Evolutionary conservation across 345 rosid species (phyloP), one percentile per base, ranked within the genome.

Genomic region (Balakata baccata): DNA sequence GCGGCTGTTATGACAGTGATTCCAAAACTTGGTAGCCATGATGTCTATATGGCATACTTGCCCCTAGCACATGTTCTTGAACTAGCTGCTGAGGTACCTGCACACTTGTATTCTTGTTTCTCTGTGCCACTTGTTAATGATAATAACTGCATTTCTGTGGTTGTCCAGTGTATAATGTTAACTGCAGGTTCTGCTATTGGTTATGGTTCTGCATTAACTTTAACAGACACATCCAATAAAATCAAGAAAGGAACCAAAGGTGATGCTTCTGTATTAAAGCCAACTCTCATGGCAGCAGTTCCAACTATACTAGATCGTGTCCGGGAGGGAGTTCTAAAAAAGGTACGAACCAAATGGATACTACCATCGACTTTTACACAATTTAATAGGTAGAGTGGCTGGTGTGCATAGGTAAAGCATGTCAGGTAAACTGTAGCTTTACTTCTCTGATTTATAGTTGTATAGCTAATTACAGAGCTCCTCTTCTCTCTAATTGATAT

Each of bases 61-160:
- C 97, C 98, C 64, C 83, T 94, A 66, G 97, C 97, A 78, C 98
- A 94, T 88, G 97, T 94, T 77, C 86, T 94, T 71, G 98, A 94
- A 73, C 86, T 94, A 73, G 97, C 86, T 70, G 96, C 96, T 78
- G 98, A 92, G 97, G 98, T 92, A 72, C 37, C 50, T 71, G 68
- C 25, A 34, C 29, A 58, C 16, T 47, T 66, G 46, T 20, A 39
- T 52, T 74, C 47, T 62, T 76, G 39, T 72, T 82, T n/a, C 47
- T 58, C 46, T 69, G 17, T 16, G 12, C 53, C 34, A 10, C 23
- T 22, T 25, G 62, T 66, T 6, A 62, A 17, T 69, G 67, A 73
- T 70, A 54, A 81, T 69, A 73, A 74, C 79, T 72, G 72, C 54
- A 41, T 22, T 46, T 59, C 23, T 79, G n/a, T 82, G 75, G 73